These are phyloP conservation scores for Diaporthe sp. DNA, from an alignment of 2,329 filamentous ascomycete species.

Conservation along the genomic window DNA sequence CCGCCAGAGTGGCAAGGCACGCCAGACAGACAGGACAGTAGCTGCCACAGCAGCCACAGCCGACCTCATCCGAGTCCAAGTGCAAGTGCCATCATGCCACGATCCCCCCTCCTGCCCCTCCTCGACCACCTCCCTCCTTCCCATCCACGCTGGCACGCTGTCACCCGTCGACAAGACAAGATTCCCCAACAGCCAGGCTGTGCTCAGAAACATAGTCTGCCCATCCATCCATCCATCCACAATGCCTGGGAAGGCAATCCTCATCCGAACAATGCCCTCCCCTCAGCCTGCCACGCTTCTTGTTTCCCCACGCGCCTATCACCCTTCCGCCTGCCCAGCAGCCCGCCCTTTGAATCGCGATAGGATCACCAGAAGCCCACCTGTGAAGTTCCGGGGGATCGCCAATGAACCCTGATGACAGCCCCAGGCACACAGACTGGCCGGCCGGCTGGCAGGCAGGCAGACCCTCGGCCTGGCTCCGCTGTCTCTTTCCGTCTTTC, in stretches of 20 bases:
- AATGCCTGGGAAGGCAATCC: background rate
- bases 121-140: background rate
- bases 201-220: background rate
- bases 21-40: background rate
- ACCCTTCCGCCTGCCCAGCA: background rate
- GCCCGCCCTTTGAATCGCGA: background rate
- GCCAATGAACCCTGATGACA: constrained; percentile 29
- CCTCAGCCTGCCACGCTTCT: constrained; percentile 31
- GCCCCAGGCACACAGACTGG: background rate
- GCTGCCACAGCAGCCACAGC: background rate
- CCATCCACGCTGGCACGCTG: background rate
- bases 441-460: background rate
- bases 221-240: constrained; percentile 4
- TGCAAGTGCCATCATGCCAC: constrained; percentile 10
- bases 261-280: constrained; percentile 9
- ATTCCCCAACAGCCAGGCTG: constrained; percentile 9
- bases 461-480: constrained; percentile 18
- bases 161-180: background rate
- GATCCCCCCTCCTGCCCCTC: background rate
- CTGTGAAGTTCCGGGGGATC: constrained; percentile 18
- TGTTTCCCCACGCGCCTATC: constrained; percentile 31
- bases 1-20: constrained; percentile 24
- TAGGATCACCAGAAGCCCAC: constrained; percentile 28
- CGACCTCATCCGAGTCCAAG: background rate
- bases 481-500: background rate